Evolutionary conservation across 345 rosid species (phyloP).

Genomic region (Eucalyptus marginata): DNA sequence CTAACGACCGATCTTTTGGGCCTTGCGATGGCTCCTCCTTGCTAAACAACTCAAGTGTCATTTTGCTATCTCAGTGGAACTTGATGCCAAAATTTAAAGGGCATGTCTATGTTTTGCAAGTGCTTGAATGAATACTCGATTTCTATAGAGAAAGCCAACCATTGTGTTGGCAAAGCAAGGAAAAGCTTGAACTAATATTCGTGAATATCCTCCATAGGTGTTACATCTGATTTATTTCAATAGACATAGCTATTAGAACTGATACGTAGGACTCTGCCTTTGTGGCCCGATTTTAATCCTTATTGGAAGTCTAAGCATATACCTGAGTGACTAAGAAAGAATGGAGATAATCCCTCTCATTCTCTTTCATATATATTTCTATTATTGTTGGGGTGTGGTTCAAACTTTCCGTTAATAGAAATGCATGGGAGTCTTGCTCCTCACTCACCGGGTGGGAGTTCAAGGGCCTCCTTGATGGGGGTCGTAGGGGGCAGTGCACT

Average conservation of each 20-base stretch:
- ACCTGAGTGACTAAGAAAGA: rapidly evolving
- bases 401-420: rapidly evolving
- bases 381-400: too few relatives aligned
- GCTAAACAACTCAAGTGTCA: not conserved
- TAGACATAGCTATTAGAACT: not conserved
- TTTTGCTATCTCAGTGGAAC: not conserved
- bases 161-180: not conserved
- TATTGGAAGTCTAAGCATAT: not conserved
- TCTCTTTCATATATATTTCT: too few relatives aligned
- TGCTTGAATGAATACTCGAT: not conserved
- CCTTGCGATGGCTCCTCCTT: not conserved
- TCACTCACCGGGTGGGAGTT: too few relatives aligned
- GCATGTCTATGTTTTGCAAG: not conserved
- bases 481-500: rapidly evolving
- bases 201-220: not conserved
- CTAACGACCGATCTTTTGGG: not conserved
- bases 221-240: not conserved
- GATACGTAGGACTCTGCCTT: not conserved
- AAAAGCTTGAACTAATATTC: not conserved
- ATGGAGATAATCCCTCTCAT: not conserved
- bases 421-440: too few relatives aligned
- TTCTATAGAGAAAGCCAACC: not conserved
- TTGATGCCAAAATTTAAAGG: not conserved
- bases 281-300: rapidly evolving
- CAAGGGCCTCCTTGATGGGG: rapidly evolving